A percentile compares a stretch with the other conserved stretches of the same genome.
Conservation (phyloP, 2,329 filamentous ascomycete genomes). For the Lachnellula occidentalis region DNA sequence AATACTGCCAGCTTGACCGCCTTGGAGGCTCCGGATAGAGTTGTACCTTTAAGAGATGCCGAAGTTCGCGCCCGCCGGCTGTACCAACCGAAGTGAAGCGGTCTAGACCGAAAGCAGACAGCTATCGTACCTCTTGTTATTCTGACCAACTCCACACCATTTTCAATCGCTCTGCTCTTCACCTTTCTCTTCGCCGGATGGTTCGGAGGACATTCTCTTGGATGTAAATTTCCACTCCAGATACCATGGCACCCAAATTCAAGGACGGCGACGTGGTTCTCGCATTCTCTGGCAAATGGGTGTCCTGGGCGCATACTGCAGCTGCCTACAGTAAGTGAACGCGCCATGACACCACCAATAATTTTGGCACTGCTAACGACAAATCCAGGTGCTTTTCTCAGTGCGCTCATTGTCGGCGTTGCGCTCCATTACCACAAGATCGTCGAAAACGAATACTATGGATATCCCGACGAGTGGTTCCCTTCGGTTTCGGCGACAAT, state of each 20-base stretch:
- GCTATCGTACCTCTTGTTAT: too few relatives aligned
- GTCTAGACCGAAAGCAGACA: too few relatives aligned
- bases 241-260: slow-evolving; percentile 45
- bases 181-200: slow-evolving; percentile 18
- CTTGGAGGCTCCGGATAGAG: background rate
- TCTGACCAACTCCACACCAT: too few relatives aligned
- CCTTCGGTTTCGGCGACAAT: slow-evolving; percentile 95
- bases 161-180: slow-evolving; percentile 7
- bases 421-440: slow-evolving; percentile 93
- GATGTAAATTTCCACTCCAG: slow-evolving; percentile 22
- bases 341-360: background rate
- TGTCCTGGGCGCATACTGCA: slow-evolving; percentile 81
- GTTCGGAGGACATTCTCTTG: slow-evolving; percentile 25
- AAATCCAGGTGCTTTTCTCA: slow-evolving; percentile 69
- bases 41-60: too few relatives aligned
- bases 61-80: too few relatives aligned
- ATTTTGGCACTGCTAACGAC: slow-evolving; percentile 16
- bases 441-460: slow-evolving; percentile 93
- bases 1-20: too few relatives aligned
- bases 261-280: slow-evolving; percentile 58
- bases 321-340: slow-evolving; percentile 67
- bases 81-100: too few relatives aligned
- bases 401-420: slow-evolving; percentile 75
- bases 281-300: slow-evolving; percentile 78
- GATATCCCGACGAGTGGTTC: slow-evolving; percentile 94